Evolutionary conservation across 2,329 filamentous ascomycete genomes (phyloP).

Genomic region (Clonostachys byssicola): DNA sequence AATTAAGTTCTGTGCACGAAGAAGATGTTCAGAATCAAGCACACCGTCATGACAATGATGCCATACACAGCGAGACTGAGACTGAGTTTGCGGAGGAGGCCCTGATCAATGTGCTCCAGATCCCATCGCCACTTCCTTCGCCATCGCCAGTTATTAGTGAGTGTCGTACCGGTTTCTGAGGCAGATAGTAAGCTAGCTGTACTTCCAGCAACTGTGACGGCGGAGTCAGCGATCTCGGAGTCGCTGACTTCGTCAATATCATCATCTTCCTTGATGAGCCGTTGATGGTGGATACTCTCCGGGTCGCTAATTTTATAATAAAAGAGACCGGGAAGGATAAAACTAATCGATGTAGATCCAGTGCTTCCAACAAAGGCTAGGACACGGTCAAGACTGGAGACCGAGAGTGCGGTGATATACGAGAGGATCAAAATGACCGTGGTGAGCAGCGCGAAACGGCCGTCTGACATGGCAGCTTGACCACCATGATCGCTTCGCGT

Average conservation of each 20-base stretch:
- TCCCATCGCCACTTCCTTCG: constrained; percentile 55
- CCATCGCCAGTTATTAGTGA: constrained; percentile 41
- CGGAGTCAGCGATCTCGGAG: constrained; percentile 44
- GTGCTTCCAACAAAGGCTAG: constrained; percentile 94
- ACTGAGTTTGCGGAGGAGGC: constrained; percentile 66
- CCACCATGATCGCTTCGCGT: constrained; percentile 46
- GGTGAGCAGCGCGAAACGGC: constrained; percentile 85
- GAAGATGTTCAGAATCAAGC: constrained; percentile 80
- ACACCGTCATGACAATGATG: constrained; percentile 82
- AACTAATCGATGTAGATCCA: constrained; percentile 91
- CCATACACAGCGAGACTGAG: constrained; percentile 81
- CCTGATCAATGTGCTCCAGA: constrained; percentile 59
- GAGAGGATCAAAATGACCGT: constrained; percentile 79
- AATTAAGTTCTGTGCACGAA: constrained; percentile 47
- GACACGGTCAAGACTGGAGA: constrained; percentile 84
- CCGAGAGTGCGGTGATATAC: constrained; percentile 86
- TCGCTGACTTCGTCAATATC: constrained; percentile 60
- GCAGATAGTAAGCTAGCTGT: constrained; percentile 36
- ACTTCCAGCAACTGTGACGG: constrained; percentile 33
- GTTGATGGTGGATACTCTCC: constrained; percentile 80
- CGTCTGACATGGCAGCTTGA: constrained; percentile 70
- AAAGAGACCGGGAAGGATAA: constrained; percentile 92
- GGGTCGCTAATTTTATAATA: constrained; percentile 98
- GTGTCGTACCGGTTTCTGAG: constrained; percentile 1
- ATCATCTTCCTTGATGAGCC: constrained; percentile 86